phyloP scores from a whole-genome alignment of 1,139 yeast species.

The Pichiaceae sp. region DNA sequence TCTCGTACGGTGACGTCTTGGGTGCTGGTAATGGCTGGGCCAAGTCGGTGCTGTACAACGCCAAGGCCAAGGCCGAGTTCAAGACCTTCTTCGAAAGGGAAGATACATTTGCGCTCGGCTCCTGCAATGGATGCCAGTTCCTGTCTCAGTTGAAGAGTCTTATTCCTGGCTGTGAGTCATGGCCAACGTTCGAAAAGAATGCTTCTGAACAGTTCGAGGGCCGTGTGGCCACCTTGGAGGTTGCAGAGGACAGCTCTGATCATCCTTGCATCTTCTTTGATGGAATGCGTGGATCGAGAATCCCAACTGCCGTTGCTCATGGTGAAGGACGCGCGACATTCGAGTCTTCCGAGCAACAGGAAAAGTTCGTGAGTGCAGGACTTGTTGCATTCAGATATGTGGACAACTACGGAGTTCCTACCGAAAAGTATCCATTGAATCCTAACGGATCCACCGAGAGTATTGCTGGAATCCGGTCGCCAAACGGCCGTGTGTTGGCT shows the following conservation, averaged over 20 bases:
- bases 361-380: conserved; percentile 38
- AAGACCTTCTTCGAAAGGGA: conserved; percentile 72
- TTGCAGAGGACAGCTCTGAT: conserved; percentile 40
- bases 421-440: conserved; percentile 83
- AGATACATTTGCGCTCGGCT: conserved; percentile 97
- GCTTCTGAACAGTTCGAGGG: conserved; percentile 94
- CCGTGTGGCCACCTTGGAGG: conserved; percentile 84
- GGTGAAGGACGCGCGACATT: conserved; percentile 96
- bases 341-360: conserved; percentile 33
- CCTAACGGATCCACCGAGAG: conserved; percentile 96
- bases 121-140: conserved; percentile 99
- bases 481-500: conserved; percentile 91
- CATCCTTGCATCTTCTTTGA: conserved; percentile 68
- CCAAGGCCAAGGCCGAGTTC: conserved; percentile 69
- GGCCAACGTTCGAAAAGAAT: conserved; percentile 97
- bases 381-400: conserved; percentile 68
- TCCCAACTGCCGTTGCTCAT: conserved; percentile 97
- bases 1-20: conserved; percentile 96
- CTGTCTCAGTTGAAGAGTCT: conserved; percentile 78
- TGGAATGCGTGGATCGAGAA: conserved; percentile 84
- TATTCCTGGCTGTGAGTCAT: conserved; percentile 90
- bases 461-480: conserved; percentile 85
- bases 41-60: conserved; percentile 86
- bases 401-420: conserved; percentile 81
- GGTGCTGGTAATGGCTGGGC: conserved; percentile 99